Conservation (phyloP, 2,329 filamentous ascomycete genomes). For the Aschersonia sp. region DNA sequence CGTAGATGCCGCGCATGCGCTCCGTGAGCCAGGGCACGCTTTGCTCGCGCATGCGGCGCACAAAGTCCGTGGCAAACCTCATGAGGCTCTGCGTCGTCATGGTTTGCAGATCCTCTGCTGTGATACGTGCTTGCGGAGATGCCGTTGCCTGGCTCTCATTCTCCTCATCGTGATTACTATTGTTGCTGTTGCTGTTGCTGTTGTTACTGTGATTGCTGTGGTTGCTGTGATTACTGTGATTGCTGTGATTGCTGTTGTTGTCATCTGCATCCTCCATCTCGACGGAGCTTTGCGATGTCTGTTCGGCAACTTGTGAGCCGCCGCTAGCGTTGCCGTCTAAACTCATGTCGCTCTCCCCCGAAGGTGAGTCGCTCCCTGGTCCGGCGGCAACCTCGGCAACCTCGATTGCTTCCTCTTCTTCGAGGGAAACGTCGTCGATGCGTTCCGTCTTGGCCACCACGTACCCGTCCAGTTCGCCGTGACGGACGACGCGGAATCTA, state of each 20-base stretch:
- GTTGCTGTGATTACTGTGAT: no score
- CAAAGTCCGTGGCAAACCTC: constrained; percentile 49
- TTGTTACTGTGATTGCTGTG: no score
- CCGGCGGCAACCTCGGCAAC: constrained; percentile 36
- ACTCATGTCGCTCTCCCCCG: not conserved
- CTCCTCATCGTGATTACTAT: not conserved
- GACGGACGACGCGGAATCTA: constrained; percentile 56
- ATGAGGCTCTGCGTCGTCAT: constrained; percentile 62
- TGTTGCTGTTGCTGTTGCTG: no score
- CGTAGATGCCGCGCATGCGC: constrained; percentile 59
- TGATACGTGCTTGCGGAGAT: not conserved
- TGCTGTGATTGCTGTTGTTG: not conserved
- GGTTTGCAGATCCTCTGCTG: constrained; percentile 8
- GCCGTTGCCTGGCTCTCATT: not conserved
- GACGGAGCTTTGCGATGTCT: not conserved
- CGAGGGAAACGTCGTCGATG: constrained; percentile 66
- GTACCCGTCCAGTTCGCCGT: constrained; percentile 60
- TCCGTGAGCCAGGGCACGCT: constrained; percentile 64
- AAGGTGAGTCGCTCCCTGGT: not conserved
- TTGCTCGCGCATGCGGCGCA: constrained; percentile 50
- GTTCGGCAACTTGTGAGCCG: not conserved
- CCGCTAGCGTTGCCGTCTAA: not conserved
- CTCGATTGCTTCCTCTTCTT: constrained; percentile 67
- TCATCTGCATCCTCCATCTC: not conserved
- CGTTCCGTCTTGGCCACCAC: constrained; percentile 60